Conservation (phyloP, 805 yeast species). For the Wickerhamomyces rabaulensis region DNA sequence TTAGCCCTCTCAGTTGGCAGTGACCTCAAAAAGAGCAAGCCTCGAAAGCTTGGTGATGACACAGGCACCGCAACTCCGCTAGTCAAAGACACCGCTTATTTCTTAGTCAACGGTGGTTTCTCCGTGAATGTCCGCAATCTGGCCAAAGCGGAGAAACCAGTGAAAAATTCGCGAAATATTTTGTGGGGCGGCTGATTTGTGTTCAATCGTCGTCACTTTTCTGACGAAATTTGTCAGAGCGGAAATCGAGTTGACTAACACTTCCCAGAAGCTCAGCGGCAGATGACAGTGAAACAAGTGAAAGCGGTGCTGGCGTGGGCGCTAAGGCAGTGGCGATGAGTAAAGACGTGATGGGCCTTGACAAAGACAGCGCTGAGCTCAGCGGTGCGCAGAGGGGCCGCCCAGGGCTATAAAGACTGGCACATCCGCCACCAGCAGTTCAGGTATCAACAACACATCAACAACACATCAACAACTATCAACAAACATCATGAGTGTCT, state of each 20-base stretch:
- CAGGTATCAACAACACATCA: background rate
- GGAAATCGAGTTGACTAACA: background rate
- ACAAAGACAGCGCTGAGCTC: background rate
- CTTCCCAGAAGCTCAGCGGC: background rate
- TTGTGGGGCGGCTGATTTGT: too few relatives aligned
- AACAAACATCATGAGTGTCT: constrained; percentile 14
- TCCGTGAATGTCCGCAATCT: too few relatives aligned
- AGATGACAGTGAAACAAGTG: background rate
- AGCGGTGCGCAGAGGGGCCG: background rate
- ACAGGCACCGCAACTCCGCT: too few relatives aligned
- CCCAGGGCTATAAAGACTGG: background rate
- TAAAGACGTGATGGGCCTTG: background rate
- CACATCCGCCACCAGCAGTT: background rate
- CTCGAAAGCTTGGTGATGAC: too few relatives aligned
- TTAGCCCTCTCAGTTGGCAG: too few relatives aligned
- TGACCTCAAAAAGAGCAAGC: too few relatives aligned
- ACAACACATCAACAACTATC: background rate
- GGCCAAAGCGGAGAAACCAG: too few relatives aligned
- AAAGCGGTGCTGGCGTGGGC: background rate
- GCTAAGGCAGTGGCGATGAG: background rate
- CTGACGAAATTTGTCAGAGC: background rate
- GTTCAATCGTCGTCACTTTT: too few relatives aligned
- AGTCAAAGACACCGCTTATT: too few relatives aligned
- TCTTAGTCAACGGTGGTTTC: too few relatives aligned
- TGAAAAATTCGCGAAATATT: too few relatives aligned